Base-by-base conservation (phyloP, 768 basidiomycete genomes). In the Mycena vitilis region DNA sequence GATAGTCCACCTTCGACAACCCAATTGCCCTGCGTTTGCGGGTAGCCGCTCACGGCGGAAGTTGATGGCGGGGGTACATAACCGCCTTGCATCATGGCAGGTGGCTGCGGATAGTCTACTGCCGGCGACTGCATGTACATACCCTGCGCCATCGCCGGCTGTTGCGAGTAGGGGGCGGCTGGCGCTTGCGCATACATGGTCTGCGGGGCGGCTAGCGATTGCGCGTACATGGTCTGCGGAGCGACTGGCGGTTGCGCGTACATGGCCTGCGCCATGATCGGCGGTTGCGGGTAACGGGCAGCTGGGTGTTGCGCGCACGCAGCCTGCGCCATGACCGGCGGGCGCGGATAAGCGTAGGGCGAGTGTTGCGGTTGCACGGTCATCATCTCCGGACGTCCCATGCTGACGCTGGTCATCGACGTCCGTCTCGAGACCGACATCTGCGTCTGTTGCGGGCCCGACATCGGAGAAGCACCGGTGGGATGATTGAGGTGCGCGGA, bases 351-450 rank as follows among this genome's bases (percentile, higher is more conserved):
- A 11, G 12, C 36, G 20, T 52, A 66, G 42, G 16, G 16, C 16
- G 58, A 36, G 23, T 55, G 53, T 16, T 54, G 54, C 6, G 59
- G 56, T 22, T 57, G 66, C 48, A 63, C 22, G 38, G 40, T 57
- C 47, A 55, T 34, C 44, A 66, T 56, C 56, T 62, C 55, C 54
- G 66, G 23, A 23, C 40, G 66, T 47, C 45, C 53, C 25, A 42
- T 23, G 47, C 60, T 61, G 16, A 42, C 37, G 47, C 60, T 67
- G 16, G 58, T 30, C 23, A 66, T n/a, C 54, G 66, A 67, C 47
- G 60, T 62, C 25, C 60, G 60, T 34, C 38, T 49, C 48, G 66
- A 52, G 20, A 20, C 20, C 38, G 47, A 40, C 11, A 40, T 10
- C 37, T 30, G 30, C 30, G 30, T 5, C 30, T 2, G n/a, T 23